A percentile compares a stretch with the other conserved stretches of the same genome.
These are phyloP conservation scores for Penicillium crustosum DNA, from an alignment of 2,329 filamentous ascomycete genomes.

Conservation along the genomic window DNA sequence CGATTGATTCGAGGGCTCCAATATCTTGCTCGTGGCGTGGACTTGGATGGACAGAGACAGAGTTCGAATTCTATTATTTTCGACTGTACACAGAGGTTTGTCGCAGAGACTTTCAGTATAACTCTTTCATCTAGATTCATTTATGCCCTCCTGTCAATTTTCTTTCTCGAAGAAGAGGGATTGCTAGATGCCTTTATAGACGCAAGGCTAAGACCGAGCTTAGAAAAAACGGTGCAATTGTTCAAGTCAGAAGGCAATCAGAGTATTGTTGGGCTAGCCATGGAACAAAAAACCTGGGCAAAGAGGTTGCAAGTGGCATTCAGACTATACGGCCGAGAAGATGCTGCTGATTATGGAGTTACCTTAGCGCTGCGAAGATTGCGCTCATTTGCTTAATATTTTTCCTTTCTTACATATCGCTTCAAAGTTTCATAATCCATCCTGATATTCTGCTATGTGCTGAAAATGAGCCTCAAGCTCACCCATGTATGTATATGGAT, in stretches of 20 bases:
- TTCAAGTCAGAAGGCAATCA: background rate
- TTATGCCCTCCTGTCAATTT: background rate
- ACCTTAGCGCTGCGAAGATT: background rate
- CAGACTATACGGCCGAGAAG: background rate
- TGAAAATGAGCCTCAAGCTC: conserved; percentile 20
- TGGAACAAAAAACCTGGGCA: background rate
- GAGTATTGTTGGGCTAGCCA: background rate
- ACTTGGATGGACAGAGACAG: background rate
- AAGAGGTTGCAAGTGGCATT: background rate
- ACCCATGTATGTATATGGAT: conserved; percentile 25
- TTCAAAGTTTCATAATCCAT: conserved; percentile 2
- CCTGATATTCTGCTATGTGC: conserved; percentile 29
- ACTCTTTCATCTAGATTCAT: background rate
- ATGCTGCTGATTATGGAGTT: background rate
- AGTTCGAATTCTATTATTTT: background rate
- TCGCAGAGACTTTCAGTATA: background rate
- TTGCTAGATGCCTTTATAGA: background rate
- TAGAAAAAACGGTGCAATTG: background rate
- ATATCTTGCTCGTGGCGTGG: background rate
- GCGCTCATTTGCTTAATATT: background rate
- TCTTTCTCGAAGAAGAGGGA: background rate
- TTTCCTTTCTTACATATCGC: background rate
- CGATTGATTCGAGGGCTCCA: conserved; percentile 1
- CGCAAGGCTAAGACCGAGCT: background rate
- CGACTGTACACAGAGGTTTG: background rate